Evolutionary conservation across 2,329 filamentous ascomycete species (phyloP).

Genomic region (Rutstroemia sp.): DNA sequence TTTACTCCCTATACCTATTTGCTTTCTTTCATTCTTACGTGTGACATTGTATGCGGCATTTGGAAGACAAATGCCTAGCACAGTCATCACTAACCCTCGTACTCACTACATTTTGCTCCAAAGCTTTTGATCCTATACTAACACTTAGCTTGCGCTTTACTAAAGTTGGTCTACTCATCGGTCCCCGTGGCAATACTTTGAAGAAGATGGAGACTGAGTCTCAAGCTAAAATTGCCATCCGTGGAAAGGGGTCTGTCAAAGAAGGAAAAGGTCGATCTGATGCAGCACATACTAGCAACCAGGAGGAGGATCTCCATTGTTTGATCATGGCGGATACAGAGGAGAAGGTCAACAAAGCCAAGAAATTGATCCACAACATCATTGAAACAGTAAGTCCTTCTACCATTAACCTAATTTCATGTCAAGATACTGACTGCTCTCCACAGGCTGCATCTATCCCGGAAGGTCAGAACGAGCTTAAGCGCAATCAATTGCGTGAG

Average conservation of each 20-base stretch:
- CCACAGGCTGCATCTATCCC: slow-evolving; percentile 89
- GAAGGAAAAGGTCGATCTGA: slow-evolving; percentile 99
- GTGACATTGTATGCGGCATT: slow-evolving; percentile 31
- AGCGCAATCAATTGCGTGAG: slow-evolving; percentile 96
- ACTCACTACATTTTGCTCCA: slow-evolving; percentile 29
- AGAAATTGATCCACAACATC: slow-evolving; percentile 95
- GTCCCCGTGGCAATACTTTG: slow-evolving; percentile 97
- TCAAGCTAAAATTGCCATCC: slow-evolving; percentile 96
- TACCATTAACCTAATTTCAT: not conserved
- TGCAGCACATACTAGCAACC: slow-evolving; percentile 97
- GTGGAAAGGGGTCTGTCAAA: slow-evolving; percentile 98
- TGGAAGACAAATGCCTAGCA: slow-evolving; percentile 22
- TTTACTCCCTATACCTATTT: slow-evolving; percentile 26
- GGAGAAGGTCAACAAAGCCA: slow-evolving; percentile 99
- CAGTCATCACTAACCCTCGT: slow-evolving; percentile 32
- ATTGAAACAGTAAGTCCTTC: slow-evolving; percentile 82
- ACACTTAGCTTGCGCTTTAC: slow-evolving; percentile 77
- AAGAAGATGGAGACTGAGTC: slow-evolving; percentile 99
- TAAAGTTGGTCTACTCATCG: slow-evolving; percentile 99
- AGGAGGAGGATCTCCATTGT: slow-evolving; percentile 98
- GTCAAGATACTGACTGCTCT: slow-evolving; percentile 25
- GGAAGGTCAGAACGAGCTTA: slow-evolving; percentile 97
- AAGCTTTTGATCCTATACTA: slow-evolving; percentile 54
- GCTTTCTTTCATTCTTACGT: slow-evolving; percentile 36
- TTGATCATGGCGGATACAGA: slow-evolving; percentile 99